Percentiles rank a stretch among this genome's conserved stretches.
phyloP scores from a whole-genome alignment of 148 eudicot genomes.

The Salicornia ramosissima region DNA sequence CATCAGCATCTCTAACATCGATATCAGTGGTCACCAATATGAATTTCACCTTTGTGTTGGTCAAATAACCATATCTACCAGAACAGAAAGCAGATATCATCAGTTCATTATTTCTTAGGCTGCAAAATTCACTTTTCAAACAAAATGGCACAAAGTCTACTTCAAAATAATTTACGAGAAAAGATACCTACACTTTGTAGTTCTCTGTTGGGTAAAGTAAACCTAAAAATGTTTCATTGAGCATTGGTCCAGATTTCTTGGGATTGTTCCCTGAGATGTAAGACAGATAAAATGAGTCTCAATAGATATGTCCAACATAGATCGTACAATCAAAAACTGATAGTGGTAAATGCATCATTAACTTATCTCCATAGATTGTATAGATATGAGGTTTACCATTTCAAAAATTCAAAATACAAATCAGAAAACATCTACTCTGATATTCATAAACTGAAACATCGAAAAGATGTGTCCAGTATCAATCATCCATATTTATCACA shows the following conservation, averaged over 20 bases:
- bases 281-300: constrained; percentile 9
- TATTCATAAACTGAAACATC: constrained; percentile 1
- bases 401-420: not conserved
- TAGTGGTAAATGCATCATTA: not conserved
- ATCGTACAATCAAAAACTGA: not conserved
- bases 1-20: constrained; percentile 89
- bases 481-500: not conserved
- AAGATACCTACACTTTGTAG: constrained; percentile 81
- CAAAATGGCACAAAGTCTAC: constrained; percentile 1
- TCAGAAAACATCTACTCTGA: not conserved
- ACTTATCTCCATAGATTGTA: not conserved
- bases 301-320: not conserved
- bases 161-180: not conserved
- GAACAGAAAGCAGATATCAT: constrained; percentile 3
- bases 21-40: constrained; percentile 93
- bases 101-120: not conserved
- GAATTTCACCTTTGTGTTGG: constrained; percentile 91
- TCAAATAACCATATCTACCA: constrained; percentile 88
- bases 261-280: constrained; percentile 82
- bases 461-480: not conserved
- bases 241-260: constrained; percentile 83
- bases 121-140: not conserved
- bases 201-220: constrained; percentile 90
- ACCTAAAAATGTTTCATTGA: constrained; percentile 93
- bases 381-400: not conserved